A percentile compares a stretch with the other conserved stretches of the same genome.
Conservation (phyloP, 768 basidiomycete genomes). For the Suillus alpinus region DNA sequence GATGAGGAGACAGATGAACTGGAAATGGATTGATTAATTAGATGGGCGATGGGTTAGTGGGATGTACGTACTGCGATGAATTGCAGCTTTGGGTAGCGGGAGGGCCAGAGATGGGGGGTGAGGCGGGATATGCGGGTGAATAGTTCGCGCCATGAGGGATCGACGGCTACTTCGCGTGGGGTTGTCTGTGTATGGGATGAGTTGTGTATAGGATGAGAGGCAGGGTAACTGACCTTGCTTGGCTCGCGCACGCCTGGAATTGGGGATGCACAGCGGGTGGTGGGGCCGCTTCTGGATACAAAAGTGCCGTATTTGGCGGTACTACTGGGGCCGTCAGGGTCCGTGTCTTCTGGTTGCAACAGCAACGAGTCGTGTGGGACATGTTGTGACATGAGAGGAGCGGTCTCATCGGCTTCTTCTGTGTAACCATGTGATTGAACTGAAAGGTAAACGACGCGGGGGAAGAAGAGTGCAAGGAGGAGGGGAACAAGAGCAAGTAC, state of each 20-base stretch:
- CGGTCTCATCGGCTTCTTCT: slow-evolving; percentile 18
- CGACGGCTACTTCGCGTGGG: slow-evolving; percentile 53
- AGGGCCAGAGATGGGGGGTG: slow-evolving; percentile 84
- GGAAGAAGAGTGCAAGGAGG: slow-evolving; percentile 57
- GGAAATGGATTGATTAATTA: background rate
- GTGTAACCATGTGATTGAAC: slow-evolving; percentile 24
- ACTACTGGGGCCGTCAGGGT: slow-evolving; percentile 29
- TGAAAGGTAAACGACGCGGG: slow-evolving; percentile 62
- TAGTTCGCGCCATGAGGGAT: slow-evolving; percentile 73
- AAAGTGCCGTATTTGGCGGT: slow-evolving; percentile 70
- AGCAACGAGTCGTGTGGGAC: slow-evolving; percentile 44
- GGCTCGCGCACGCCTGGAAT: slow-evolving; percentile 25
- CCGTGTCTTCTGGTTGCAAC: slow-evolving; percentile 43
- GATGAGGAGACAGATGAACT: slow-evolving; percentile 68
- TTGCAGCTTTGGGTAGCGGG: slow-evolving; percentile 62
- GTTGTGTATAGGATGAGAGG: background rate
- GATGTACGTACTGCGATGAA: slow-evolving; percentile 42
- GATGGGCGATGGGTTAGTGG: no score
- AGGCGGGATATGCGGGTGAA: slow-evolving; percentile 62
- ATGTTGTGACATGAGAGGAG: slow-evolving; percentile 25
- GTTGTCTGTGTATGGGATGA: slow-evolving; percentile 1
- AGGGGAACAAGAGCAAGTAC: slow-evolving; percentile 60
- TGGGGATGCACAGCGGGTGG: slow-evolving; percentile 49
- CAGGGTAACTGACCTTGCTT: background rate
- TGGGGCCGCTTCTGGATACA: slow-evolving; percentile 31